Evolutionary conservation across 202 grass and related monocot species (phyloP).

Genomic region (Panicum hallii): DNA sequence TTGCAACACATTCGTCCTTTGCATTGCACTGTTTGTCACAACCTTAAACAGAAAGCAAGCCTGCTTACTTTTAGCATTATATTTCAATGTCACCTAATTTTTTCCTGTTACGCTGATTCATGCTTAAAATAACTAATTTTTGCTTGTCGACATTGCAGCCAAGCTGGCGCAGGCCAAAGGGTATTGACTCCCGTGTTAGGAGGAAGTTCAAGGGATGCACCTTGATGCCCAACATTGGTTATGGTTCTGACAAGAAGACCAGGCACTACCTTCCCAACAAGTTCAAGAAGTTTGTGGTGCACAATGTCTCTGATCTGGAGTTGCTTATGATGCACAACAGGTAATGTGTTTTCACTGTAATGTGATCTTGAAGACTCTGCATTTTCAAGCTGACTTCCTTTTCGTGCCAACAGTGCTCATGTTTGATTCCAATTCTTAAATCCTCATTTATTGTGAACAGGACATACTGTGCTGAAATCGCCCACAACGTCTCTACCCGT

Average conservation of each 20-base stretch:
- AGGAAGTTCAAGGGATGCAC: slow-evolving; percentile 68
- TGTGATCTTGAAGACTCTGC: background rate
- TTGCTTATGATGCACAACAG: slow-evolving; percentile 86
- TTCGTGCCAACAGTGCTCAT: background rate
- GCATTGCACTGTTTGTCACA: background rate
- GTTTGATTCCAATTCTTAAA: background rate
- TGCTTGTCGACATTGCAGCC: slow-evolving; percentile 18
- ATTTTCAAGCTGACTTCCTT: background rate
- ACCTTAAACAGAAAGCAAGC: background rate
- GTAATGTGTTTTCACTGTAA: background rate
- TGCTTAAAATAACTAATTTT: background rate
- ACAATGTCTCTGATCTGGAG: slow-evolving; percentile 65
- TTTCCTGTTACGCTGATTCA: background rate
- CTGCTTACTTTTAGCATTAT: background rate
- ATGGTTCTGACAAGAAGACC: slow-evolving; percentile 70
- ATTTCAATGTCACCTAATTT: background rate
- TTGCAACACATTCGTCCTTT: background rate
- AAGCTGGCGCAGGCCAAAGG: slow-evolving; percentile 72
- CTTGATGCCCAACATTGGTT: slow-evolving; percentile 74
- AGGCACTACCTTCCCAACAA: slow-evolving; percentile 63
- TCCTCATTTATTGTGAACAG: slow-evolving; percentile 29
- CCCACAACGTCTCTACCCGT: slow-evolving; percentile 67
- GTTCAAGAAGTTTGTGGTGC: slow-evolving; percentile 76
- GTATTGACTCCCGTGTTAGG: slow-evolving; percentile 65
- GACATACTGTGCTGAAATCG: slow-evolving; percentile 84